Evolutionary conservation across 352 stramenopile genomes (phyloP).

Genomic region (Paralagenidium karlingii): DNA sequence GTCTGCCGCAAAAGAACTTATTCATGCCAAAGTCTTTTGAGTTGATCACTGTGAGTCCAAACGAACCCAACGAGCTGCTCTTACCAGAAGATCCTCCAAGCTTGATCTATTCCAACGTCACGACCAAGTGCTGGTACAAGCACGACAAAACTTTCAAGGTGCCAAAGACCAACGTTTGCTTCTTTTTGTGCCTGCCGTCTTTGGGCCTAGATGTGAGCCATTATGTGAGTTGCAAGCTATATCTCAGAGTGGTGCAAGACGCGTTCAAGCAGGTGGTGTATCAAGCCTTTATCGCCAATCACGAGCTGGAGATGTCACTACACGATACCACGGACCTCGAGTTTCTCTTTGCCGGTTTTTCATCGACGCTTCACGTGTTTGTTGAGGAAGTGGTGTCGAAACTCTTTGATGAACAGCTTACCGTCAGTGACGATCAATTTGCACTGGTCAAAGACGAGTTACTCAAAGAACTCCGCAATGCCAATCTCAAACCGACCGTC

Average conservation of each 20-base stretch:
- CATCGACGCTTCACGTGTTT: constrained; percentile 47
- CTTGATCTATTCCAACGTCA: constrained; percentile 12
- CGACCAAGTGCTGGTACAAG: constrained; percentile 47
- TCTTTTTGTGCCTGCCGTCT: constrained; percentile 37
- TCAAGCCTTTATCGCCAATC: constrained; percentile 53
- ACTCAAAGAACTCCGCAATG: constrained; percentile 51
- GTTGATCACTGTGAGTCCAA: constrained; percentile 30
- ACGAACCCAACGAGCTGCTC: constrained; percentile 14
- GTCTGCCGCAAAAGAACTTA: constrained; percentile 34
- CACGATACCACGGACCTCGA: constrained; percentile 50
- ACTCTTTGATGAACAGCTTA: constrained; percentile 30
- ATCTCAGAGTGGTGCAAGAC: constrained; percentile 45
- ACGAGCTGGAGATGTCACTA: constrained; percentile 48
- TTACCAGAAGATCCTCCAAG: constrained; percentile 10
- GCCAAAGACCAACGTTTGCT: constrained; percentile 36
- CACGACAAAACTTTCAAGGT: constrained; percentile 33
- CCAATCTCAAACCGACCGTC: constrained; percentile 29
- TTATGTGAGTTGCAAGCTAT: constrained; percentile 36
- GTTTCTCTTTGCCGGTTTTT: constrained; percentile 54
- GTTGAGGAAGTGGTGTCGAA: constrained; percentile 41
- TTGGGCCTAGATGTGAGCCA: constrained; percentile 19
- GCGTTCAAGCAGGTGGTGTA: constrained; percentile 61
- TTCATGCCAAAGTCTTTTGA: constrained; percentile 43
- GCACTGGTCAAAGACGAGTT: constrained; percentile 58
- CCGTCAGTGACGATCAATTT: constrained; percentile 33